Evolutionary conservation across 108 stramenopile genomes (phyloP), one percentile per base, ranked within the genome.

Genomic region (Bacterosira constricta): DNA sequence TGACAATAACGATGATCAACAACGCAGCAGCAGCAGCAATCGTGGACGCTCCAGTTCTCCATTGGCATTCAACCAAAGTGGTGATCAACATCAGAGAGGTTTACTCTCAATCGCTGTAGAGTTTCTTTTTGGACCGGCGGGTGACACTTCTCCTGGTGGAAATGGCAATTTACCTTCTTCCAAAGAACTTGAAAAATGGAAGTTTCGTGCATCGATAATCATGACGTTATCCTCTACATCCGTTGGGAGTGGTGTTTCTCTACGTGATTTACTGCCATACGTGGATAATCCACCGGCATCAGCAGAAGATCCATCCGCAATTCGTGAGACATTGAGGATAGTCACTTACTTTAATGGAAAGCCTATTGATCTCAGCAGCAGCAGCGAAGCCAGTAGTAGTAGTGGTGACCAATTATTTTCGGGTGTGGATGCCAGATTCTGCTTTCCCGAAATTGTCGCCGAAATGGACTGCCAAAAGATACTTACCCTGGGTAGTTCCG

Each of bases 321-420:
- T 83, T 27, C 34, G 85, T 18, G 82, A 86, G 41, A 78, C 71
- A 0, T 66, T 94, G 59, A 55, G 60, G 12, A 81, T 94, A 4
- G 81, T 91, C 4, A 49, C 90, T 17, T 83, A 94, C 64, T 94
- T 94, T 69, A 90, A 94, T 69, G 93, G 93, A 44, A 73, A 81
- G 18, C 92, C 92, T 13, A 64, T 57, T 1, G 39, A 49, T 13
- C 42, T n/a, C 42, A 2, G 42, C 1, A 5, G 2, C 5, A 44
- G 42, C 42, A 17, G 46, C n/a, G n/a, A 6, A 6, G 17, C 4
- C 5, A 23, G 17, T 26, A 26, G 26, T 21, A 26, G n/a, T 26
- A 8, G 53, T 30, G 29, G 20, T 9, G 67, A 53, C 13, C 42
- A 34, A 18, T 47, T 64, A 50, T 61, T 27, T 15, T 25, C 63